Percentiles rank a stretch among this genome's conserved stretches.
These are phyloP conservation scores for Neonectria sp. DNA, from an alignment of 2,329 filamentous ascomycete species.

Conservation along the genomic window DNA sequence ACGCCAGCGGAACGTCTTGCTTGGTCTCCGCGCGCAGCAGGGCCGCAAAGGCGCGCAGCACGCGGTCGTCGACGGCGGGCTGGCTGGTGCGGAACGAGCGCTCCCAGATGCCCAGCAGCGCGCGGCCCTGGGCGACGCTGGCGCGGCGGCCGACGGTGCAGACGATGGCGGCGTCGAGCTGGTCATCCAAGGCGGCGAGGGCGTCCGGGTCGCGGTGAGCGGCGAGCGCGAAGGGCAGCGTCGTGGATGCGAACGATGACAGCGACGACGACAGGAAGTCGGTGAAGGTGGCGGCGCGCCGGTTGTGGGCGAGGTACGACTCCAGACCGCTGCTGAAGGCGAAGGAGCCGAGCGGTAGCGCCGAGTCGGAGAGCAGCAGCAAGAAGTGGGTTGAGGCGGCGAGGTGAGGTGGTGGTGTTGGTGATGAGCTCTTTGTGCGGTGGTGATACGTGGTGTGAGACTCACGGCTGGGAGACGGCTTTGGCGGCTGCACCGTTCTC, in stretches of 20 bases:
- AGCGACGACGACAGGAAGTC: constrained; percentile 80
- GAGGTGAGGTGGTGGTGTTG: constrained; percentile 32
- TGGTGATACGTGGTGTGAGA: constrained; percentile 16
- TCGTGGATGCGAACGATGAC: constrained; percentile 78
- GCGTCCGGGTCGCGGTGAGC: constrained; percentile 70
- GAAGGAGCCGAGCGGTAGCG: constrained; percentile 87
- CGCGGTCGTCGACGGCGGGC: constrained; percentile 45
- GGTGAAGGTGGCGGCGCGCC: constrained; percentile 64
- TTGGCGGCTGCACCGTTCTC: constrained; percentile 42
- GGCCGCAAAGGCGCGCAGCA: constrained; percentile 54
- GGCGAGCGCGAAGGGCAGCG: constrained; percentile 81
- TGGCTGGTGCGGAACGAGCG: constrained; percentile 70
- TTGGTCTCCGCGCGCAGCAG: constrained; percentile 51
- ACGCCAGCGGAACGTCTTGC: constrained; percentile 59
- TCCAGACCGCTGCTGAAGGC: constrained; percentile 88
- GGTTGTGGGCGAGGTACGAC: constrained; percentile 82
- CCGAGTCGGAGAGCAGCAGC: constrained; percentile 84
- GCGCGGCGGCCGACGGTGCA: constrained; percentile 86
- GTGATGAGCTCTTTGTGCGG: constrained; percentile 15
- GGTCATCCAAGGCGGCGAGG: constrained; percentile 77
- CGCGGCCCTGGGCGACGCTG: constrained; percentile 81
- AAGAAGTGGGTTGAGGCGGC: constrained; percentile 71
- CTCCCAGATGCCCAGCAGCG: constrained; percentile 83
- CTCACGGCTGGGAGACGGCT: constrained; percentile 38
- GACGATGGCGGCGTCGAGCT: constrained; percentile 81